Conservation (phyloP, 192 early-diverging fungal genomes). For the Coemansia sp. region DNA sequence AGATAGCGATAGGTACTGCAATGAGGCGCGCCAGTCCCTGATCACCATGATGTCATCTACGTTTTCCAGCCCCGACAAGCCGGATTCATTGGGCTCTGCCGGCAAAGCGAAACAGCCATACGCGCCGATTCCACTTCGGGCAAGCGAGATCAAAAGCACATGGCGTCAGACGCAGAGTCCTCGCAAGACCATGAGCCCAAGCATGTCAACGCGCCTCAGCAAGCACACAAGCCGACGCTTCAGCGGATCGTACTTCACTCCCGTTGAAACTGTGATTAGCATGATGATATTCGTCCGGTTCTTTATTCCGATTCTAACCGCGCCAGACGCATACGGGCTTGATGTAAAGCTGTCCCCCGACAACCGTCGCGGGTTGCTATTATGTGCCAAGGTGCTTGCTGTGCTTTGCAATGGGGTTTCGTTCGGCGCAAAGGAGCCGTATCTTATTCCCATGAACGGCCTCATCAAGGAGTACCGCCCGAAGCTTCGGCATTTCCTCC, state of each 20-base stretch:
- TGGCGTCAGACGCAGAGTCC: constrained; percentile 40
- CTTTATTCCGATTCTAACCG: constrained; percentile 90
- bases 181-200: constrained; percentile 32
- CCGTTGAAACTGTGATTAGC: constrained; percentile 67
- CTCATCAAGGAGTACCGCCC: constrained; percentile 80
- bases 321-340: constrained; percentile 78
- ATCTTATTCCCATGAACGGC: constrained; percentile 85
- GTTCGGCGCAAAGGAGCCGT: constrained; percentile 91
- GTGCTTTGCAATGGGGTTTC: constrained; percentile 93
- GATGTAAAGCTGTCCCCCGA: constrained; percentile 66
- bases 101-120: not conserved
- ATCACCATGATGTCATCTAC: constrained; percentile 24
- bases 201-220: constrained; percentile 23
- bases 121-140: constrained; percentile 13
- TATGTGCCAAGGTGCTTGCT: constrained; percentile 92
- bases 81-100: constrained; percentile 23
- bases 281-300: constrained; percentile 92
- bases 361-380: constrained; percentile 78
- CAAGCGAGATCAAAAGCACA: constrained; percentile 33
- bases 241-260: constrained; percentile 58
- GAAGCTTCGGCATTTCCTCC: constrained; percentile 76
- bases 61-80: constrained; percentile 17
- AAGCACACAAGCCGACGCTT: constrained; percentile 41
- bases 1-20: constrained; percentile 1
- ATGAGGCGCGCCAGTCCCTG: constrained; percentile 22